Conservation (phyloP, 2,329 filamentous ascomycete genomes). For the Colletotrichum magnum region DNA sequence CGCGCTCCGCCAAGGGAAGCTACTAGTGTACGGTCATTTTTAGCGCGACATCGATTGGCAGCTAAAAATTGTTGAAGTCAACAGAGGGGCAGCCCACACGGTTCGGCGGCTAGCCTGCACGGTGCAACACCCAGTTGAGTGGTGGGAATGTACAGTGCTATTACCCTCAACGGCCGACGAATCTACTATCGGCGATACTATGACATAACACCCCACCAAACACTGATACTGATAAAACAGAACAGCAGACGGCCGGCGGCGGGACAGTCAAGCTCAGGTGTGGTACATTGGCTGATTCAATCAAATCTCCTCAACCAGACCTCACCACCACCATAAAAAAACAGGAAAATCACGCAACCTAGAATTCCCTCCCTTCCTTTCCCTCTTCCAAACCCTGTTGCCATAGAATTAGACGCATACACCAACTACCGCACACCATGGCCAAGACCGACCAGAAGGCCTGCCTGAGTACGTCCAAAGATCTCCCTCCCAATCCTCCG, state of each 20-base stretch:
- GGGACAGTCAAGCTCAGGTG: slow-evolving; percentile 29
- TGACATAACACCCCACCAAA: slow-evolving; percentile 40
- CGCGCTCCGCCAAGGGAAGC: slow-evolving; percentile 34
- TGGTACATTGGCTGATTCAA: slow-evolving; percentile 36
- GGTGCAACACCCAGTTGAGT: not conserved
- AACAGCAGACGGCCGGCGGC: slow-evolving; percentile 21
- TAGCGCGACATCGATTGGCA: slow-evolving; percentile 39
- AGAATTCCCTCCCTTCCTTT: slow-evolving; percentile 21
- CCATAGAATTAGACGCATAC: slow-evolving; percentile 29
- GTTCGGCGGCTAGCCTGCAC: not conserved
- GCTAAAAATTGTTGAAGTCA: slow-evolving; percentile 41
- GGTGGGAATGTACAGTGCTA: slow-evolving; percentile 10
- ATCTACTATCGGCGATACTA: slow-evolving; percentile 38
- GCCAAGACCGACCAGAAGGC: slow-evolving; percentile 71
- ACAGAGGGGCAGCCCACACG: slow-evolving; percentile 41
- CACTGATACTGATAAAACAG: slow-evolving; percentile 36
- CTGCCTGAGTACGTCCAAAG: slow-evolving; percentile 70
- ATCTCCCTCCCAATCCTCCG: slow-evolving; percentile 50
- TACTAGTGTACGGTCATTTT: slow-evolving; percentile 35
- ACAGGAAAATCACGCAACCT: slow-evolving; percentile 51
- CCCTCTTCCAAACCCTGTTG: slow-evolving; percentile 8
- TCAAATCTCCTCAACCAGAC: slow-evolving; percentile 42
- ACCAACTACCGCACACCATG: slow-evolving; percentile 53
- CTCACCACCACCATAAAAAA: slow-evolving; percentile 45
- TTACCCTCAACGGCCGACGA: not conserved